Conservation (phyloP, 73 alveolate genomes). For the Stentor coeruleus region DNA sequence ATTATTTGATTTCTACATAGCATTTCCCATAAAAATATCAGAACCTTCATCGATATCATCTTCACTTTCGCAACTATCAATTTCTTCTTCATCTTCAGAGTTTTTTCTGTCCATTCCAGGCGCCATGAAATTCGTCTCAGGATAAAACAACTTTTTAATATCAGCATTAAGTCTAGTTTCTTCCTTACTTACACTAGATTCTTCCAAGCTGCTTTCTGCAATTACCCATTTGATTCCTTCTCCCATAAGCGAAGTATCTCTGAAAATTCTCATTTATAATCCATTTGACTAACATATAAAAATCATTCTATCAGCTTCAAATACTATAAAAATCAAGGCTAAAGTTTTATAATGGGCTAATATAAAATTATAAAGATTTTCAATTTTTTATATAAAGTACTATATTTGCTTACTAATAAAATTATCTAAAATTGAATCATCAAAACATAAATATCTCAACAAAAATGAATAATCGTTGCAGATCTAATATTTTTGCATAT, state of each 20-base stretch:
- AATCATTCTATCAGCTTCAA: too few species aligned
- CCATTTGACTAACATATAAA: too few species aligned
- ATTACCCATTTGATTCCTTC: slow-evolving; percentile 8
- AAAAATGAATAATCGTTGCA: too few species aligned
- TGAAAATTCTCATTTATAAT: slow-evolving; percentile 2
- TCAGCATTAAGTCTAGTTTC: slow-evolving; percentile 11
- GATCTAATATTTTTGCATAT: too few species aligned
- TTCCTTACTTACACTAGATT: background rate
- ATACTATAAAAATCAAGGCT: too few species aligned
- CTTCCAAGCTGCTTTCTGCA: background rate
- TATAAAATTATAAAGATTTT: too few species aligned
- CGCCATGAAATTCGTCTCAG: slow-evolving; percentile 21
- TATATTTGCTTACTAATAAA: too few species aligned
- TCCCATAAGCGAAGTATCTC: slow-evolving; percentile 19
- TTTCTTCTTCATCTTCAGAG: slow-evolving; percentile 26
- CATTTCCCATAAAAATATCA: slow-evolving; percentile 9
- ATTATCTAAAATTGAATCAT: too few species aligned
- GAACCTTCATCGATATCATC: slow-evolving; percentile 18
- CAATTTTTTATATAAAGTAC: too few species aligned
- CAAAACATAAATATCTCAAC: too few species aligned
- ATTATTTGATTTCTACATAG: too few species aligned
- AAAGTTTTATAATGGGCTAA: too few species aligned
- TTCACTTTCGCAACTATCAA: slow-evolving; percentile 14
- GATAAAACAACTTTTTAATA: slow-evolving; percentile 14
- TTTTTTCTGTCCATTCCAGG: slow-evolving; percentile 26